Base-by-base conservation (phyloP, 345 rosid species). In the Salix caprea region DNA sequence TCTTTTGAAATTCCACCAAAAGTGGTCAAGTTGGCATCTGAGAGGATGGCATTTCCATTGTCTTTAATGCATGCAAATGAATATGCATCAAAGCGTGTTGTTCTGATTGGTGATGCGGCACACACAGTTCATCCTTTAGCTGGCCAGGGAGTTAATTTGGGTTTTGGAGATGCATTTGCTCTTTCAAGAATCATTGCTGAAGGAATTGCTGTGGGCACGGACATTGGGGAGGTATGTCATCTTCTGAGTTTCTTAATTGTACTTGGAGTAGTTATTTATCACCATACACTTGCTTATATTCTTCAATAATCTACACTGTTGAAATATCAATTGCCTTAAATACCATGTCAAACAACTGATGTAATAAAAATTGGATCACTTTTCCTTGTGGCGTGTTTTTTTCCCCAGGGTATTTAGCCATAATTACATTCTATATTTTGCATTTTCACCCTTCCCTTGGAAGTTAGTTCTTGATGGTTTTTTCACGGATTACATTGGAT, bases 61-160 rank as follows among this genome's bases (percentile, higher is more conserved):
- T 96, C 99, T 73, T 84, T 91, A 69, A 87, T 68, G 88, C 97
- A 96, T 64, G 96, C 97, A 18, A 87, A 86, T 7, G 71, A 86
- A 76, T 93, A 96, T 74, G 94, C 82, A 21, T 81, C 97, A 11
- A 90, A 81, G 68, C 95, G 85, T 44, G 86, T 89, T 66, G 97
- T 85, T 77, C 91, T 94, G 23, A 67, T 92, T 16, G 98, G 98
- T 60, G 99, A 92, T 87, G 97, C 98, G 13, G 98, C 99, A 58
- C 99, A 93, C 69, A 89, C 98, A 16, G 92, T 96, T 74, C 98
- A 93, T 82, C 99, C 99, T 9, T 84, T 93, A 82, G 99, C 98
- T 42, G 99, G 98, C 76, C 99, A 96, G 84, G 97, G 98, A 76
- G 99, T 93, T 30, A 93, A 96, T 86, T 74, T 96, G 86, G 98